Conservation (phyloP, 768 basidiomycete species). For the Hypholoma sublateritium region DNA sequence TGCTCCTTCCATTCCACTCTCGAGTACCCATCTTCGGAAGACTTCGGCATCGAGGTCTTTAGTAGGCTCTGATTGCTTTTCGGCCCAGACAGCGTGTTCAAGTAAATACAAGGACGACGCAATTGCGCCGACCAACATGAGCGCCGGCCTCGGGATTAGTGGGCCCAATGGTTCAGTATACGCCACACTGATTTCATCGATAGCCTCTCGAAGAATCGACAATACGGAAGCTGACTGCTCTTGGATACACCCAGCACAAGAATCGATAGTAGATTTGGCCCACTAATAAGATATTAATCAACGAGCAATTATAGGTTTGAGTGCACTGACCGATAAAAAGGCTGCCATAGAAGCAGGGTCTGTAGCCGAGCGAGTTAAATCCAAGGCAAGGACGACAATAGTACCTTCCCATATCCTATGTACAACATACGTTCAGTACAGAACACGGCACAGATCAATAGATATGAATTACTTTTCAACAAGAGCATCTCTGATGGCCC, state of each 20-base stretch:
- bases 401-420: conserved; percentile 81
- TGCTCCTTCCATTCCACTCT: conserved; percentile 44
- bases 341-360: conserved; percentile 43
- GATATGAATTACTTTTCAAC: conserved; percentile 58
- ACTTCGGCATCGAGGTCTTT: conserved; percentile 48
- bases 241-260: conserved; percentile 37
- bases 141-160: conserved; percentile 53
- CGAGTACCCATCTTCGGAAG: conserved; percentile 47
- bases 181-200: conserved; percentile 38
- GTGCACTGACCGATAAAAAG: conserved; percentile 47
- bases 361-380: conserved; percentile 56
- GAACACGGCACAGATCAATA: background rate
- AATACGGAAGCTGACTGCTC: conserved; percentile 28
- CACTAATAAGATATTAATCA: conserved; percentile 41
- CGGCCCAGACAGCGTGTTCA: conserved; percentile 69
- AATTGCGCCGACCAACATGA: conserved; percentile 57
- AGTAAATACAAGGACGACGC: conserved; percentile 58
- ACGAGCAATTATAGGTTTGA: background rate
- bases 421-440: background rate
- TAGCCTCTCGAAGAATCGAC: conserved; percentile 33
- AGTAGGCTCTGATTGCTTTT: conserved; percentile 25
- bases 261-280: conserved; percentile 43
- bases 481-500: conserved; percentile 64
- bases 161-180: conserved; percentile 44
- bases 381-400: conserved; percentile 63